phyloP scores from a whole-genome alignment of 495 filamentous ascomycete species.

The Xylaria cubensis region DNA sequence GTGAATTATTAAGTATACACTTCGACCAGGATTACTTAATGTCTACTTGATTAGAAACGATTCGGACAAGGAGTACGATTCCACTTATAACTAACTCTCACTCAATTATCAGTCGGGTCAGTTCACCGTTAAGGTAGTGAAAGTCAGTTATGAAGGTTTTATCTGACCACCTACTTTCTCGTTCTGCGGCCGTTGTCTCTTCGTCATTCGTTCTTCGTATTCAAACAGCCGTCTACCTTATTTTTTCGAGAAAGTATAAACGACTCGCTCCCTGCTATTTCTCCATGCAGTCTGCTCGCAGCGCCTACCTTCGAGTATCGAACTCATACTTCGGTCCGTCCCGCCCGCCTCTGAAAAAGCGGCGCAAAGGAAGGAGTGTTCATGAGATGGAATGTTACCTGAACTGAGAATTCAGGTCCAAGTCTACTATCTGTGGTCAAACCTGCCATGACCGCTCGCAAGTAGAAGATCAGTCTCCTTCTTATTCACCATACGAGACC shows the following conservation, averaged over 20 bases:
- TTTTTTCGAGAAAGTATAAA: neutral
- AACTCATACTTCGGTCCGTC: slow-evolving; percentile 1
- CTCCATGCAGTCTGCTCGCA: neutral
- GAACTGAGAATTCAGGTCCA: neutral
- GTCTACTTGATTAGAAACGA: neutral
- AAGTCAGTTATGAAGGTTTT: slow-evolving; percentile 5
- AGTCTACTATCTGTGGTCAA: neutral
- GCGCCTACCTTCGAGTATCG: slow-evolving; percentile 12
- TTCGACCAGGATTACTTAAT: neutral
- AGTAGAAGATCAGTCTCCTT: too few species aligned
- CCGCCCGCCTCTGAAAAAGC: neutral
- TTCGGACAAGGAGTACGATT: neutral
- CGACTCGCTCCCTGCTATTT: neutral
- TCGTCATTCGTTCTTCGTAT: neutral
- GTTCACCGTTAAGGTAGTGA: neutral
- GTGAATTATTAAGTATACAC: neutral
- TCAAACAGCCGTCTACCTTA: neutral
- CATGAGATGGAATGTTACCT: neutral
- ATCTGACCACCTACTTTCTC: neutral
- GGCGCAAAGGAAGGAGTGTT: neutral
- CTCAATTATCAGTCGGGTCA: neutral
- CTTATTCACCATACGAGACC: neutral
- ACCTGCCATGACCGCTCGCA: neutral
- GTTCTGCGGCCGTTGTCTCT: too few species aligned
- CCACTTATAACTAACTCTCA: neutral